Conservation (phyloP, 345 rosid genomes). For the Gynandropsis gynandra region DNA sequence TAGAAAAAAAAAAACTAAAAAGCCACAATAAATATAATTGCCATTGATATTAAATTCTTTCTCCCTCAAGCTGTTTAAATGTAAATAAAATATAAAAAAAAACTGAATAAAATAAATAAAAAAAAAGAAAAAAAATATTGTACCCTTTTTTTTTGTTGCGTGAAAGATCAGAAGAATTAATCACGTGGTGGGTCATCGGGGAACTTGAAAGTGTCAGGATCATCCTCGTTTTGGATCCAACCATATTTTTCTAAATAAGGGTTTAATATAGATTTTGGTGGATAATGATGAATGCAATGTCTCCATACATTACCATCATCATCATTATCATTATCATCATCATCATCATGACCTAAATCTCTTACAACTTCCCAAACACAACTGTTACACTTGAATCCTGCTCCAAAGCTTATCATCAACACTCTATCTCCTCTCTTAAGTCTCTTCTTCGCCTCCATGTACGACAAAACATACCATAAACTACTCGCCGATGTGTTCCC, state of each 20-base stretch:
- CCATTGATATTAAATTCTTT: slow-evolving; percentile 18
- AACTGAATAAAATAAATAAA: neutral
- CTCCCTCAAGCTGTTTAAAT: neutral
- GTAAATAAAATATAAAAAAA: slow-evolving; percentile 11
- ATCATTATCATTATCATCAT: slow-evolving; percentile 20
- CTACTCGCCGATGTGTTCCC: slow-evolving; percentile 89
- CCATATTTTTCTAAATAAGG: slow-evolving; percentile 85
- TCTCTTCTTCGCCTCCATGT: slow-evolving; percentile 62
- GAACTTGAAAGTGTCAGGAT: slow-evolving; percentile 48
- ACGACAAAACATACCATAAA: slow-evolving; percentile 73
- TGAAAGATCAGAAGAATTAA: neutral
- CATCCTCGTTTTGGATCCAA: slow-evolving; percentile 82
- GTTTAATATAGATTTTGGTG: slow-evolving; percentile 55
- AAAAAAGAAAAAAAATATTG: slow-evolving; percentile 11
- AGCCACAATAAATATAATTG: slow-evolving; percentile 12
- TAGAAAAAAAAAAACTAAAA: slow-evolving; percentile 14
- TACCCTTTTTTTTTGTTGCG: slow-evolving; percentile 24
- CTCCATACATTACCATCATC: slow-evolving; percentile 48
- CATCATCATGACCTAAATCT: slow-evolving; percentile 29
- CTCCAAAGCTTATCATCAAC: slow-evolving; percentile 56
- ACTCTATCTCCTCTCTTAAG: slow-evolving; percentile 37
- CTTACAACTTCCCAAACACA: slow-evolving; percentile 57
- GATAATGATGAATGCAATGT: slow-evolving; percentile 60
- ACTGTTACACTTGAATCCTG: slow-evolving; percentile 58
- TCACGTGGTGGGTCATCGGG: slow-evolving; percentile 10